Base-by-base conservation (phyloP, 345 rosid genomes). In the Raphanus raphanistrum region DNA sequence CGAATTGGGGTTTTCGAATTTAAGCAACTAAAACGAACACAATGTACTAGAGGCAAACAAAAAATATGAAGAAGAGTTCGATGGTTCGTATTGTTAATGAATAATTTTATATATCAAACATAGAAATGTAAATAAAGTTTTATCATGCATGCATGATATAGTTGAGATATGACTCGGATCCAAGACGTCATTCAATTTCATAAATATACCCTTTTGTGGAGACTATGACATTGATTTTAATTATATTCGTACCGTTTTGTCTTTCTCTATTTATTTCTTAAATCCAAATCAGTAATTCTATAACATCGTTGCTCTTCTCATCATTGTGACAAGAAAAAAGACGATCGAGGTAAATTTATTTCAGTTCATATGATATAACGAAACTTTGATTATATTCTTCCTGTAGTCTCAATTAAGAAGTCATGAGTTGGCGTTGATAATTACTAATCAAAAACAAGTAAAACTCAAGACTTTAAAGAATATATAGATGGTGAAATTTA, bases 361-460 rank as follows among this genome's bases (percentile, higher is more conserved):
- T 60, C 21, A 48, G n/a, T 27, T 60, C 58, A 62, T 5, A 61
- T 63, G 71, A 61, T 3, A 68, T 68, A 52, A 36, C 38, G 41
- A 61, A 36, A 27, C 45, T 63, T 67, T 78, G 21, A 67, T 73
- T 73, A 79, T 67, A 79, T 79, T 79, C 82, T 73, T 73, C 82
- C 36, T 67, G 82, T 48, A 72, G 72, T 79, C 74, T 16, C 73
- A 67, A 27, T 72, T 55, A 74, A 57, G 32, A 72, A 31, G 50
- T 55, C 76, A 71, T 4, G 66, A 71, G 61, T 63, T 57, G 76
- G 35, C 60, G 52, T 41, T 8, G 76, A 77, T 54, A 63, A 57
- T 55, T 63, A 77, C 63, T 67, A 66, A 69, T 69, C 35, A 21
- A 54, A 66, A 71, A 10, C 33, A 55, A 63, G 38, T 41, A 41